These are phyloP conservation scores for Tuber microsphaerosporum DNA, from an alignment of 495 filamentous ascomycete species.

Conservation along the genomic window DNA sequence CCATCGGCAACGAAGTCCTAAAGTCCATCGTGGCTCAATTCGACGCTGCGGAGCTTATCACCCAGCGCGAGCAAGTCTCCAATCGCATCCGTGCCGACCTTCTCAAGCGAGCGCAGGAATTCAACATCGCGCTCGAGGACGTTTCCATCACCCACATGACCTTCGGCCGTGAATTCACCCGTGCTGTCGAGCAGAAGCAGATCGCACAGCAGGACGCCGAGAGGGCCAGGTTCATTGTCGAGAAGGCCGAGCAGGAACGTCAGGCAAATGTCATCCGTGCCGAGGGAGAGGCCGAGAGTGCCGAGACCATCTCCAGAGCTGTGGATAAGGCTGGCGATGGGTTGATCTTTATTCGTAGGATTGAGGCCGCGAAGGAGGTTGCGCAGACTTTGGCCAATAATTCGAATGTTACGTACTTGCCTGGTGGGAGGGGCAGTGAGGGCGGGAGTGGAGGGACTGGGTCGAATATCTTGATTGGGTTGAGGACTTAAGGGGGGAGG, in stretches of 20 bases:
- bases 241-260: conserved; percentile 97
- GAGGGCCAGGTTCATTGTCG: conserved; percentile 93
- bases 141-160: conserved; percentile 99
- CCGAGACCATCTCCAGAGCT: conserved; percentile 85
- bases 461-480: conserved; percentile 36
- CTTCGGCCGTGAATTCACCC: conserved; percentile 98
- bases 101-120: conserved; percentile 89
- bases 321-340: conserved; percentile 90
- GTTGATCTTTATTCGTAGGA: conserved; percentile 87
- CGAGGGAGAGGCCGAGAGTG: conserved; percentile 93
- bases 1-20: conserved; percentile 99
- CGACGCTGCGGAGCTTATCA: conserved; percentile 98
- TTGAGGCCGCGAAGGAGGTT: conserved; percentile 96
- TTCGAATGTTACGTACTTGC: conserved; percentile 93
- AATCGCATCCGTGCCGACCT: conserved; percentile 93
- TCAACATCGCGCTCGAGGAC: conserved; percentile 98
- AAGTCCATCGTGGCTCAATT: conserved; percentile 99
- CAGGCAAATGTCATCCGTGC: conserved; percentile 97
- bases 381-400: conserved; percentile 81
- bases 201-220: conserved; percentile 99
- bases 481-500: conserved; percentile 31
- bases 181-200: conserved; percentile 98
- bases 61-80: conserved; percentile 85
- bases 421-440: conserved; percentile 58
- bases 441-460: conserved; percentile 46